Evolutionary conservation across 2,329 filamentous ascomycete species (phyloP), one percentile per base, ranked within the genome.

Genomic region (Claviceps sp.): DNA sequence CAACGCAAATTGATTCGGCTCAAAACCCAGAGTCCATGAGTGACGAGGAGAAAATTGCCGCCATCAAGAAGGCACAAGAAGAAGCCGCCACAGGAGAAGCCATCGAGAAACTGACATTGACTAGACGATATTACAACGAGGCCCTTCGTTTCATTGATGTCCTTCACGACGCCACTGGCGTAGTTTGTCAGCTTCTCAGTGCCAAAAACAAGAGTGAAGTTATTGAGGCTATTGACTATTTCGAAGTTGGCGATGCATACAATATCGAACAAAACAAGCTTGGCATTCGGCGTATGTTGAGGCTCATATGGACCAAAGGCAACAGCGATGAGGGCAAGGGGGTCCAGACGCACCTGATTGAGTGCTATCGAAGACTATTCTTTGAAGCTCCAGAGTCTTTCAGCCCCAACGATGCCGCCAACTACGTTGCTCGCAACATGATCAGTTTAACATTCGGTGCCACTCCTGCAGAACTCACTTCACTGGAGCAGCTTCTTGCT

Each of bases 321-420:
- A 98, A 97, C 70, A 97, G 89, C 61, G 93, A 98, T 62, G 94
- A 98, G 74, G 93, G 94, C 61, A 98, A 97, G 70, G 93, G 93
- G 52, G 90, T 98, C 2, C 94, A 98, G 65, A 87, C 86, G 2
- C 93, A 98, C 67, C 76, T 98, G 34, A 95, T 98, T 58, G 93
- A 98, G 60, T 95, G 88, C 67, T 98, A 98, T 73, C 93, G 86
- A 64, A 83, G 88, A 20, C 79, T 98, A 1, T 98, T 97, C 70
- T 98, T 98, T 61, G 88, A 95, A 63, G 90, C 94, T 0, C 93
- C 93, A 0, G 88, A 89, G 55, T 83, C 83, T 4, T 96, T 95
- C 70, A 88, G 78, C 54, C 73, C 82, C 34, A 96, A 96, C 59
- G 90, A 96, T 63, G 84, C 90, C 2, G 90, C 93, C 47, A 96